Base-by-base conservation (phyloP, 345 rosid genomes). In the Salix koriyanagi region DNA sequence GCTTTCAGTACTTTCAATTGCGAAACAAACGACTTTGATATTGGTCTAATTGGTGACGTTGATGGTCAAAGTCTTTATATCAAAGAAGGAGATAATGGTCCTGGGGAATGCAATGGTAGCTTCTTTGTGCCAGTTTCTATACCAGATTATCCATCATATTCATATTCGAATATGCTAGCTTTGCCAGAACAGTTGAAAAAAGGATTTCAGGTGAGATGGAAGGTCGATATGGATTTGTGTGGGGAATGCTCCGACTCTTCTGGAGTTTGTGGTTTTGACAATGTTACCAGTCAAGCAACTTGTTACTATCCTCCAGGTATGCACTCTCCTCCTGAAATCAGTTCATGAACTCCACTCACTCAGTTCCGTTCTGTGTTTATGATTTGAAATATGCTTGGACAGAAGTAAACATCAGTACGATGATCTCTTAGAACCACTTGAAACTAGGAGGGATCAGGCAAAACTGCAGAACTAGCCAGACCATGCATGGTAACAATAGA, bases 181-280 rank as follows among this genome's bases (percentile, higher is more conserved):
- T 46, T 69, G n/a, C 6, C 61, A 74, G 54, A 1, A 34, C 13
- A 6, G 39, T 4, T 79, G 19, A 46, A 23, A 54, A 8, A 60
- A 42, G 77, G 80, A 39, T 72, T 80, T 5, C 44, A 72, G 64
- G 44, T 80, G 2, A 76, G 50, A 67, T 60, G 41, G 80, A 76
- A 73, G 60, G 65, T 5, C 2, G 65, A 67, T 44, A 2, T 14
- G 13, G 21, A 34, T 9, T 46, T 48, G 30, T 80, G 83, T 71
- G 0, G 5, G 6, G 26, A 75, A 9, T 79, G 81, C 39, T 66
- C 76, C 6, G 4, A 0, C 34, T 32, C 76, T 3, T 13, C 7
- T 1, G 83, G 83, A 76, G 72, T 1, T 54, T 80, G 83, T 80
- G 79, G 76, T 44, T 58, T 56, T 37, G 74, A 67, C 28, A 0